Conservation (phyloP, 1,139 yeast species). For the Geotrichum cucujoidarum region DNA sequence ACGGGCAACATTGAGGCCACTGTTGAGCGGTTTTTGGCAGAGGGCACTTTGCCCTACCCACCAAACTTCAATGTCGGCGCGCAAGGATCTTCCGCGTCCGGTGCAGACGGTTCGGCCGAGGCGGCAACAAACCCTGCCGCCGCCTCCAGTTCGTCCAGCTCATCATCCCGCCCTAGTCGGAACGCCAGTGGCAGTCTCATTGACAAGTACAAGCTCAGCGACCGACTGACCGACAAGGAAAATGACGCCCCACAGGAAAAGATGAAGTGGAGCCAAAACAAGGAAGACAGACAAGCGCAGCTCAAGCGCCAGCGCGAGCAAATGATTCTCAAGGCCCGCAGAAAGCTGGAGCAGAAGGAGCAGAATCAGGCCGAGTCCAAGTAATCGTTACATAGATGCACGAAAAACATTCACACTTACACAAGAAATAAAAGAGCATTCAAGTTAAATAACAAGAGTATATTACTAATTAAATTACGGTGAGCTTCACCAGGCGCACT, state of each 20-base stretch:
- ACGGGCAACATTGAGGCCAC: conserved; percentile 81
- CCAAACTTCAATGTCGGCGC: conserved; percentile 39
- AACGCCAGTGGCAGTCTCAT: conserved; percentile 24
- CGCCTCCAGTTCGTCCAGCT: conserved; percentile 14
- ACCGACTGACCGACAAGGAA: conserved; percentile 11
- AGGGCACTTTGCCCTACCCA: conserved; percentile 63
- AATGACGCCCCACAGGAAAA: conserved; percentile 21
- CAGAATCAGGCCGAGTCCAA: too few relatives aligned
- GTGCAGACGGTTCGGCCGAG: conserved; percentile 5
- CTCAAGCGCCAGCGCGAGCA: conserved; percentile 47
- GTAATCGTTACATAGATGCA: too few relatives aligned
- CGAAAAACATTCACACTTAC: too few relatives aligned
- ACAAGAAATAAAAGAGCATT: too few relatives aligned
- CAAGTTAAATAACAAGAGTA: too few relatives aligned
- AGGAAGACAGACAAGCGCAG: conserved; percentile 40
- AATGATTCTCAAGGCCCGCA: conserved; percentile 49
- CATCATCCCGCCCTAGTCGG: conserved; percentile 12
- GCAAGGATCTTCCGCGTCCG: background rate
- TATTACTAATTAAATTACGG: too few relatives aligned
- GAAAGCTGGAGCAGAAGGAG: conserved; percentile 37
- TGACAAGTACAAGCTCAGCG: conserved; percentile 29
- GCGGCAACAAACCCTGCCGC: conserved; percentile 6
- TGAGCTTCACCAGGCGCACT: too few relatives aligned
- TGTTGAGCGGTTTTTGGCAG: conserved; percentile 61
- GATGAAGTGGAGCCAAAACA: conserved; percentile 39